Evolutionary conservation across 495 filamentous ascomycete genomes (phyloP).

Genomic region (Aspergillus nanangensis): DNA sequence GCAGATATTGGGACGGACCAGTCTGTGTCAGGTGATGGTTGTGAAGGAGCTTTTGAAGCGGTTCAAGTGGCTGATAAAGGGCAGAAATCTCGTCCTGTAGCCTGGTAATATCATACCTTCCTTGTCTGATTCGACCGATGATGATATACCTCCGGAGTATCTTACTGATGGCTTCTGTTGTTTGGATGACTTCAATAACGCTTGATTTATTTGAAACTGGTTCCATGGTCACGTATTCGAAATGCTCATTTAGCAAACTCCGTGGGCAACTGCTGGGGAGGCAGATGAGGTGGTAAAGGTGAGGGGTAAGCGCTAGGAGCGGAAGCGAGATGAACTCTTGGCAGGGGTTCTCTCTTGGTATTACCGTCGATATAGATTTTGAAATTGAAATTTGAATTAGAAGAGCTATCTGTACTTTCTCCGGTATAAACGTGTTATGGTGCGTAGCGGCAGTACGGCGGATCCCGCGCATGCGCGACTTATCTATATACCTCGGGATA

Average conservation of each 20-base stretch:
- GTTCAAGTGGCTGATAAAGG: neutral
- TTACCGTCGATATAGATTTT: no score
- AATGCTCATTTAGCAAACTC: neutral
- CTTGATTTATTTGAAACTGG: neutral
- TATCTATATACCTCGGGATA: no score
- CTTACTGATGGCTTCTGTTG: neutral
- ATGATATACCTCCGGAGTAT: neutral
- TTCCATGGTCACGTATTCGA: neutral
- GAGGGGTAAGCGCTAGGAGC: no score
- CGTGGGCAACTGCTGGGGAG: neutral
- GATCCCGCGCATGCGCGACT: no score
- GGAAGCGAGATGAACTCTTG: no score
- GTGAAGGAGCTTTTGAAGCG: neutral
- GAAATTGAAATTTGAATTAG: no score
- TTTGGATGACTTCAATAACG: neutral
- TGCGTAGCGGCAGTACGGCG: no score
- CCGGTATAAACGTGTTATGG: no score
- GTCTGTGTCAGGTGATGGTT: neutral
- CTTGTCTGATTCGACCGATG: neutral
- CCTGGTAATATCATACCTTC: neutral
- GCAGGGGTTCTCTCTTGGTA: no score
- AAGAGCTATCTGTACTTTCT: no score
- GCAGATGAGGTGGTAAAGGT: no score
- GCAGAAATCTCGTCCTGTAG: neutral
- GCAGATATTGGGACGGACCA: no score